A percentile compares a stretch with the other conserved stretches of the same genome.
Conservation (phyloP, 805 yeast species). For the Teunomyces kruisii region DNA sequence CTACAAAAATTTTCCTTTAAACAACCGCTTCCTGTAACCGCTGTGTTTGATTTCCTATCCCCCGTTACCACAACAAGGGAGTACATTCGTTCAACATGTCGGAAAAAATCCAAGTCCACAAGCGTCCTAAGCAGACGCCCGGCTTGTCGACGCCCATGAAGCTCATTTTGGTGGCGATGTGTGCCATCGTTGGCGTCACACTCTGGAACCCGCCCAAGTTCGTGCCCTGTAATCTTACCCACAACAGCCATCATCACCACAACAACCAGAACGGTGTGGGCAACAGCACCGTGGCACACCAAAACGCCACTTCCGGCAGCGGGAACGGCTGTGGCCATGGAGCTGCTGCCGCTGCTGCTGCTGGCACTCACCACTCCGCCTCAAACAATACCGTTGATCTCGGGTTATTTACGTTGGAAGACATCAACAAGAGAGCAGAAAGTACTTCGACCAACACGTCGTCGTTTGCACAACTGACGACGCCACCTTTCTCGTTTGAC, state of each 20-base stretch:
- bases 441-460: not conserved
- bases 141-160: not conserved
- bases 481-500: not conserved
- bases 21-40: not conserved
- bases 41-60: not conserved
- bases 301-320: too few relatives aligned
- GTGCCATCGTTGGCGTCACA: not conserved
- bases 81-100: conserved; percentile 2
- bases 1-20: not conserved
- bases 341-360: too few relatives aligned
- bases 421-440: not conserved
- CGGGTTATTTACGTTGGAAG: not conserved
- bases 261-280: not conserved
- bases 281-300: not conserved
- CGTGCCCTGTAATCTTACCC: not conserved
- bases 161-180: not conserved
- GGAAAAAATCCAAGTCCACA: not conserved
- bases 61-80: not conserved
- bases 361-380: not conserved
- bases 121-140: not conserved
- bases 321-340: too few relatives aligned
- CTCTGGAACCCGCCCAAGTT: not conserved
- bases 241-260: not conserved
- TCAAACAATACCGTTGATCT: not conserved
- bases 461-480: not conserved